These are phyloP conservation scores for Hebeloma cylindrosporum DNA, from an alignment of 768 basidiomycete species.

Conservation along the genomic window DNA sequence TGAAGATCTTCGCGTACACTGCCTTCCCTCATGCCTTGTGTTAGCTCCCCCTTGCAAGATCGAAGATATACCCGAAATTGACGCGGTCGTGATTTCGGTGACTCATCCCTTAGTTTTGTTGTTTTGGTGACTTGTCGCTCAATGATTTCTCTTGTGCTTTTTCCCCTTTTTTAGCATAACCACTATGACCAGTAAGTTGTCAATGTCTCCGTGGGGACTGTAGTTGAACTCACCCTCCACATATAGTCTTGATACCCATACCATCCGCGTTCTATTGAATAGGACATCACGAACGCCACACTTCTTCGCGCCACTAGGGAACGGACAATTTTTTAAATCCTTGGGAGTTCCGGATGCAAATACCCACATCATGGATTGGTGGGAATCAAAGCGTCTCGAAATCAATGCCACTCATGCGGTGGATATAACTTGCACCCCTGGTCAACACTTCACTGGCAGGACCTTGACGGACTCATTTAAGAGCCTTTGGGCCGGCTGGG, in stretches of 20 bases:
- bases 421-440: constrained; percentile 58
- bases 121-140: not conserved
- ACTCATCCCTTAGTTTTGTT: too few relatives aligned
- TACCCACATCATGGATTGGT: constrained; percentile 64
- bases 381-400: constrained; percentile 47
- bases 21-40: not conserved
- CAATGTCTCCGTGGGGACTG: not conserved
- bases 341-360: constrained; percentile 39
- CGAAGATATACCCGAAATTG: constrained; percentile 58
- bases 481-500: constrained; percentile 69
- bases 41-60: constrained; percentile 46
- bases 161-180: constrained; percentile 37
- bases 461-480: constrained; percentile 49
- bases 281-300: constrained; percentile 37
- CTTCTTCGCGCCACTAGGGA: constrained; percentile 61
- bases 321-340: constrained; percentile 39
- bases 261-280: constrained; percentile 37
- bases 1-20: too few relatives aligned
- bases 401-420: constrained; percentile 30
- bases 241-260: constrained; percentile 45
- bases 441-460: constrained; percentile 64
- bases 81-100: constrained; percentile 63
- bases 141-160: not conserved
- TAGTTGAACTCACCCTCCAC: not conserved
- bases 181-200: constrained; percentile 50